Base-by-base conservation (phyloP, 768 basidiomycete species). In the Suillus variegatus region DNA sequence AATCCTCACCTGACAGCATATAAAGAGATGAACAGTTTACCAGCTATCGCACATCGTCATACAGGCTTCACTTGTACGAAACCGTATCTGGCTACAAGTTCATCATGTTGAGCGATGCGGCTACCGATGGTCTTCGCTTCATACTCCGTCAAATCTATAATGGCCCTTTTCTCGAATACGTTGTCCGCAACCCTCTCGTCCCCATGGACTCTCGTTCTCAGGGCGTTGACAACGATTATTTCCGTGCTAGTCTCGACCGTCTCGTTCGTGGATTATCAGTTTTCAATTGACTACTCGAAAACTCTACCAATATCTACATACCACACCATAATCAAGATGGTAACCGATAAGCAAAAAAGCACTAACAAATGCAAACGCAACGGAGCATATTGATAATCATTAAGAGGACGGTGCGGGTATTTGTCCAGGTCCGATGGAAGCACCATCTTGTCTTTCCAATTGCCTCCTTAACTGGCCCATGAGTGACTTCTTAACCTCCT, bases 1-100 rank as follows among this genome's bases (percentile, higher is more conserved):
- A n/a, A 18, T 52, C 20, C 56, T 47, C 64, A 62, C 41, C 54
- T 28, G 36, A 43, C 56, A 14, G 43, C 64, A 14, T 64, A 28
- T 18, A 61, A 41, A 94, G 96, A 77, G 92, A 97, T 71, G 97
- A 98, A 78, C 86, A 90, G 67, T 97, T 98, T 78, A 88, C 90
- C 55, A 89, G 89, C 70, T 98, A 97, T 78, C 86, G 88, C 69
- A 99, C 97, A 3, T 93, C 94, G 28, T 80, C 90, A 4, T 99
- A 99, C 84, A 96, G 91, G 75, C 84, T 99, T 10, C 96, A 99
- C 77, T 81, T 97, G 63, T 97, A 90, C 78, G 95, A 97, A 76
- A 95, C 97, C 0, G 70, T 89, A 4, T 93, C 95, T 4, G 92
- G 94, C 16, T 97, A 94, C 87, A 95, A 95, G 74, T 97, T 99